Evolutionary conservation across 495 filamentous ascomycete species (phyloP), one percentile per base, ranked within the genome.

Genomic region (Hypoxylon lienhwacheense): DNA sequence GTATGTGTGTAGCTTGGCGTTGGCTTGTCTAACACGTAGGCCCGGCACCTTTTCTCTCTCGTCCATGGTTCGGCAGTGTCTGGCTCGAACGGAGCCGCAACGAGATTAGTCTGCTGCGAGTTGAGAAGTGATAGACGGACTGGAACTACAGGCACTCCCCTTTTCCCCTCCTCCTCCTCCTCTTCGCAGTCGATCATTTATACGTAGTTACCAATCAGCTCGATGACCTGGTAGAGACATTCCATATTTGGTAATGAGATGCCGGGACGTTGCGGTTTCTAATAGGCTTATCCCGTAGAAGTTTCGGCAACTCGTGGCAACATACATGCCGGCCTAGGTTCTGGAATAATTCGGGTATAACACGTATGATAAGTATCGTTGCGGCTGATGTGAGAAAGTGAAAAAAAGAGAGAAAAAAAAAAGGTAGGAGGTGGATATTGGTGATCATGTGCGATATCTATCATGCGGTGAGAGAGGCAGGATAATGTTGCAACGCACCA

Each of bases 41-140:
- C 46, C 36, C 52, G 47, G 51, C 45, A 40, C 58, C 58, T 41
- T 31, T 53, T 33, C 29, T 61, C 12, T 37, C 36, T 43, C 28
- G 46, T 46, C 58, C 58, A 56, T 52, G 52, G 58, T 61, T 53
- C 52, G 14, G 52, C 15, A 26, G 47, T 33, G 17, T 55, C 24
- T 56, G 58, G 58, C 51, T 52, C 41, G 47, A 61, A 55, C 58
- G 58, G 58, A 61, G 58, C 58, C 58, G 58, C 57, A n/a, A 61
- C 41, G 52, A 61, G 58, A 61, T 61, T 61, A 56, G 35, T 53
- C 15, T 47, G 36, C 41, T 42, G 47, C 55, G 45, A n/a, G n/a
- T n/a, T n/a, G n/a, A n/a, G 49, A 44, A 46, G 39, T 53, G 37
- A 61, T 32, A 36, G 51, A 52, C 37, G 5, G 25, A 34, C 5